Evolutionary conservation across 2,329 filamentous ascomycete genomes (phyloP).

Genomic region (Clonostachys sp.): DNA sequence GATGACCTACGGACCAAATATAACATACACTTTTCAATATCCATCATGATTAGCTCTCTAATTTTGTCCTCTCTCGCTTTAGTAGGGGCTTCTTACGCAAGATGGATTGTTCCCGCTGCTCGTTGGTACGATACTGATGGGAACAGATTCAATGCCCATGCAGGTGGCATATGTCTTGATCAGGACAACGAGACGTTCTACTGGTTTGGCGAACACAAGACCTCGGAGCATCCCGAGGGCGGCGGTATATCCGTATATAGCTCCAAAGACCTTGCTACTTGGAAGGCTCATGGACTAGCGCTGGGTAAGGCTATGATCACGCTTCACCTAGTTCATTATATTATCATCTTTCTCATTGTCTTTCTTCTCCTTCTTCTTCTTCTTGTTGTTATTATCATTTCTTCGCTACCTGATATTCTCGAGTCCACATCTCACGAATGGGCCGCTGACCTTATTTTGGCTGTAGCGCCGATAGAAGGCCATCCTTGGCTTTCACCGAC

Average conservation of each 20-base stretch:
- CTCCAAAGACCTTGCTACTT: constrained; percentile 55
- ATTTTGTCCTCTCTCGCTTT: neutral
- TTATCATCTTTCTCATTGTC: neutral
- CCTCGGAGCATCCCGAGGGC: constrained; percentile 51
- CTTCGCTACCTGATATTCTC: neutral
- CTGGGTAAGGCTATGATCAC: constrained; percentile 29
- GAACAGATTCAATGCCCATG: constrained; percentile 57
- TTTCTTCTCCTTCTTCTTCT: neutral
- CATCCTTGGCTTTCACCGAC: constrained; percentile 51
- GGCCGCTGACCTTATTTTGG: too few species aligned
- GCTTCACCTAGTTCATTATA: too few species aligned
- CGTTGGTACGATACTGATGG: constrained; percentile 59
- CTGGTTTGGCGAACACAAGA: constrained; percentile 60
- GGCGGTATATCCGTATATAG: constrained; percentile 58
- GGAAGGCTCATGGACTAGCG: constrained; percentile 52
- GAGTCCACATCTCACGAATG: neutral
- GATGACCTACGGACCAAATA: too few species aligned
- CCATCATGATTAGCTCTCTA: neutral
- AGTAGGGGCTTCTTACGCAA: neutral
- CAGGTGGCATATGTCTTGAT: constrained; percentile 50
- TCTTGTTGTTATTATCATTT: neutral
- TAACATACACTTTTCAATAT: neutral
- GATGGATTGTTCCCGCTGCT: constrained; percentile 56
- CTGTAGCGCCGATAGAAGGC: constrained; percentile 42
- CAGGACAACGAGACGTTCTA: constrained; percentile 50